These are phyloP conservation scores for Warburgia ugandensis DNA, from an alignment of 164 flowering plant species.

Conservation along the genomic window DNA sequence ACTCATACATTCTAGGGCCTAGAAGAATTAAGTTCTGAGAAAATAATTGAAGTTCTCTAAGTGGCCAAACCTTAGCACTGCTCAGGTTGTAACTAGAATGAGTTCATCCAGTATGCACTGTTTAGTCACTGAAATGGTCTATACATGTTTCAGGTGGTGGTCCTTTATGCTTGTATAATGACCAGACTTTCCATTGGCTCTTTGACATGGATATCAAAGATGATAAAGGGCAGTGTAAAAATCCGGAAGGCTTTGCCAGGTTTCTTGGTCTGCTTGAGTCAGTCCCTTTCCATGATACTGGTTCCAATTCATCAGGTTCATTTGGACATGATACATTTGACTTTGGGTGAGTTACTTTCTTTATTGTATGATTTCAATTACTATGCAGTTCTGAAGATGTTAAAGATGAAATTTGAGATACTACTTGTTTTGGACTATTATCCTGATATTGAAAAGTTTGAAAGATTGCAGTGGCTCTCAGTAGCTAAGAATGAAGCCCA, in stretches of 20 bases:
- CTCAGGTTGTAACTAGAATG: too few species aligned
- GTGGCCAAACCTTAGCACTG: too few species aligned
- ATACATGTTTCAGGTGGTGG: constrained; percentile 38
- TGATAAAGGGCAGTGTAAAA: constrained; percentile 50
- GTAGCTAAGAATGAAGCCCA: too few species aligned
- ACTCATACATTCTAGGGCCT: too few species aligned
- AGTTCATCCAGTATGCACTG: too few species aligned
- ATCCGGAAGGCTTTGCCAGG: constrained; percentile 65
- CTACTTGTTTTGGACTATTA: too few species aligned
- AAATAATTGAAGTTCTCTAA: too few species aligned
- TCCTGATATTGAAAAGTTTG: too few species aligned
- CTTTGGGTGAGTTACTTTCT: constrained; percentile 32
- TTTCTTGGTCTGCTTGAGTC: constrained; percentile 76
- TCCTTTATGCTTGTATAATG: constrained; percentile 37
- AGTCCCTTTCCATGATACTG: constrained; percentile 55
- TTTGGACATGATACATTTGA: constrained; percentile 35
- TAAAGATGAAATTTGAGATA: background rate
- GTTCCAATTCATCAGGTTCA: constrained; percentile 35
- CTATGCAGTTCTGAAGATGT: background rate
- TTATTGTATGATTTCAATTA: background rate
- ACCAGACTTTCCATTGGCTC: constrained; percentile 40
- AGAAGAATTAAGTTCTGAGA: too few species aligned
- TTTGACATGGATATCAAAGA: constrained; percentile 43
- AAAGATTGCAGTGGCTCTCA: too few species aligned
- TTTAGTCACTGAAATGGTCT: background rate